Base-by-base conservation (phyloP, 345 rosid species). In the Linum lewisii region DNA sequence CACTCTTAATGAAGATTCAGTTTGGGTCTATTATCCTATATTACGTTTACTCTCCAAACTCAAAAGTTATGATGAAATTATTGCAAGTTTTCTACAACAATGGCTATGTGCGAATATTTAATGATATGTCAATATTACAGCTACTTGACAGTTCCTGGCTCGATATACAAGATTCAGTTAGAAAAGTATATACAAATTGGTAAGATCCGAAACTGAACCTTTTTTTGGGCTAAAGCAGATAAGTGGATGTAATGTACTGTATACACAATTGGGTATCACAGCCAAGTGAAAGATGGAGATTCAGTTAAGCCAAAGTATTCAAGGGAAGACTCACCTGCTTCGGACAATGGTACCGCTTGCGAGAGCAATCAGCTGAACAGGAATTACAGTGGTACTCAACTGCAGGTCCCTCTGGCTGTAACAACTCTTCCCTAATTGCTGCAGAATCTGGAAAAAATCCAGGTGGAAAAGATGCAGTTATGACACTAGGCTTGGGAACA, bases 321-420 rank as follows among this genome's bases (percentile, higher is more conserved):
- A 13, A 42, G 50, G 25, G 51, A 67, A 25, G 65, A 73, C 77
- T 63, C 59, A 94, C 99, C 97, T 90, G 90, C 76, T 80, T 94
- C 64, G 85, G 99, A 73, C 99, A 94, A 73, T 94, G 99, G 80
- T 85, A 94, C 62, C 96, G 99, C 70, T 87, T 94, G 76, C 97
- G 84, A 56, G 99, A 87, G 79, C 99, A 94, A 75, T 94, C 99
- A 60, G 95, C 90, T 23, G 99, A 87, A 74, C 99, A 94, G 66
- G 88, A 89, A 74, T 94, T 94, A 78, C 99, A 94, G 73, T 94
- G 99, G 67, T 94, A 94, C 71, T 87, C 99, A 58, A 87, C 97
- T 38, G 87, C 32, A 58, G 97, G 95, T 60, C 86, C 99, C 76
- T 89, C 97, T 54, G 82, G 79, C 76, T 70, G 78, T 61, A 66